These are phyloP conservation scores for Hirsutella rhossiliensis DNA, from an alignment of 2,329 filamentous ascomycete species.

Conservation along the genomic window DNA sequence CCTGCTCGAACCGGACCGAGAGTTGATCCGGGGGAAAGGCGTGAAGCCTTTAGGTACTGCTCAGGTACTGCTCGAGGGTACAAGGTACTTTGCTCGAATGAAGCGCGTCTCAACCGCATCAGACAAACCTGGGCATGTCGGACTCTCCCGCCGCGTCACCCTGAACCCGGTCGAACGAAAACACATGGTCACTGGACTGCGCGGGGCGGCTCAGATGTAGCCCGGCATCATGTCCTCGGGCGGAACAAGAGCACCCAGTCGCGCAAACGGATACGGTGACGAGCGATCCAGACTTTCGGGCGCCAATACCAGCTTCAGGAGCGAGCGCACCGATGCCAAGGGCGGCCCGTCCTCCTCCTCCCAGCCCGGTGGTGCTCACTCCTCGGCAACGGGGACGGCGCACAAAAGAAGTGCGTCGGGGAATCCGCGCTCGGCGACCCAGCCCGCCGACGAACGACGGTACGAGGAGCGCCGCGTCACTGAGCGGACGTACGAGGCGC, in stretches of 20 bases:
- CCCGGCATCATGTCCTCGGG: conserved; percentile 28
- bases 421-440: conserved; percentile 38
- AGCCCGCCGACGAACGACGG: conserved; percentile 27
- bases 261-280: conserved; percentile 28
- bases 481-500: conserved; percentile 45
- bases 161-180: no score
- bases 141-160: no score
- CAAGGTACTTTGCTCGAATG: no score
- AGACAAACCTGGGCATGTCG: no score
- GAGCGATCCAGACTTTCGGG: conserved; percentile 25
- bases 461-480: conserved; percentile 41
- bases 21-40: conserved; percentile 1
- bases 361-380: conserved; percentile 20
- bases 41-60: no score
- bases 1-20: neutral
- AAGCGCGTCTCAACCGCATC: no score
- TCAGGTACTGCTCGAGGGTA: no score
- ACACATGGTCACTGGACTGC: neutral
- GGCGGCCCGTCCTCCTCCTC: conserved; percentile 20
- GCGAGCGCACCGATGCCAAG: conserved; percentile 18
- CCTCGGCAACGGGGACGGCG: conserved; percentile 18
- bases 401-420: conserved; percentile 49
- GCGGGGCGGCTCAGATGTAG: conserved; percentile 20
- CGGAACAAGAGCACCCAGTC: conserved; percentile 29
- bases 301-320: conserved; percentile 20